A percentile compares a stretch with the other conserved stretches of the same genome.
These are phyloP conservation scores for Microsporum ferrugineum DNA, from an alignment of 2,329 filamentous ascomycete genomes.

Conservation along the genomic window DNA sequence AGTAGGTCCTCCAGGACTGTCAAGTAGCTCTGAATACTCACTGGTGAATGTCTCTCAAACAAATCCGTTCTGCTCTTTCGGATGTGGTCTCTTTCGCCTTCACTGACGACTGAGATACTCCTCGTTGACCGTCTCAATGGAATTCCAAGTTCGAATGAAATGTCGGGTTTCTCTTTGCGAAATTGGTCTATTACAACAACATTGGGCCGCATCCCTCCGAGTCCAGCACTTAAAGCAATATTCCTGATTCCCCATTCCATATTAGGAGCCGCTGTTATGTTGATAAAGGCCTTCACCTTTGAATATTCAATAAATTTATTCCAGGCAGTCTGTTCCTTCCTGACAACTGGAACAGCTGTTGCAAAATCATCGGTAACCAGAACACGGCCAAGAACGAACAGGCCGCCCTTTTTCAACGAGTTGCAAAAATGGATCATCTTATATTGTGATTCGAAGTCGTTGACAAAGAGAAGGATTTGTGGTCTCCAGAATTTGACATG, in stretches of 20 bases:
- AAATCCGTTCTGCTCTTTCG: background rate
- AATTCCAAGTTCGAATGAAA: background rate
- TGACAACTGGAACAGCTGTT: constrained; percentile 66
- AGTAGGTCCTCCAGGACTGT: constrained; percentile 74
- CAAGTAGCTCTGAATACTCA: constrained; percentile 58
- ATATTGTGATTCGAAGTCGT: constrained; percentile 69
- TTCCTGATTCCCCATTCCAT: constrained; percentile 80
- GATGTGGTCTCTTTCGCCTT: background rate
- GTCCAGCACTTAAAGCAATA: constrained; percentile 64
- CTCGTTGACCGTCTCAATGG: background rate
- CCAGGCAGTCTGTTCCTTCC: constrained; percentile 70
- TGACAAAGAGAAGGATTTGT: constrained; percentile 73
- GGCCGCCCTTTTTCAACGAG: constrained; percentile 72
- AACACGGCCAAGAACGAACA: constrained; percentile 79
- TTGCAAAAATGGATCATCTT: constrained; percentile 86
- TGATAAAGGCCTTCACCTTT: constrained; percentile 79
- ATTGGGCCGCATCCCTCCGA: constrained; percentile 82
- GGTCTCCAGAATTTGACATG: constrained; percentile 92
- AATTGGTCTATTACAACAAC: constrained; percentile 73
- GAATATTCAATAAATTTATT: constrained; percentile 78
- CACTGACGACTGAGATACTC: constrained; percentile 16
- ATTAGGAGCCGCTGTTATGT: constrained; percentile 69
- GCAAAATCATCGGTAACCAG: constrained; percentile 77
- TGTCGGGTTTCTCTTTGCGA: constrained; percentile 26
- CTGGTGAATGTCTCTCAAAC: constrained; percentile 5